These are phyloP conservation scores for Phytopythium vexans DNA, from an alignment of 352 stramenopile genomes.

Conservation along the genomic window DNA sequence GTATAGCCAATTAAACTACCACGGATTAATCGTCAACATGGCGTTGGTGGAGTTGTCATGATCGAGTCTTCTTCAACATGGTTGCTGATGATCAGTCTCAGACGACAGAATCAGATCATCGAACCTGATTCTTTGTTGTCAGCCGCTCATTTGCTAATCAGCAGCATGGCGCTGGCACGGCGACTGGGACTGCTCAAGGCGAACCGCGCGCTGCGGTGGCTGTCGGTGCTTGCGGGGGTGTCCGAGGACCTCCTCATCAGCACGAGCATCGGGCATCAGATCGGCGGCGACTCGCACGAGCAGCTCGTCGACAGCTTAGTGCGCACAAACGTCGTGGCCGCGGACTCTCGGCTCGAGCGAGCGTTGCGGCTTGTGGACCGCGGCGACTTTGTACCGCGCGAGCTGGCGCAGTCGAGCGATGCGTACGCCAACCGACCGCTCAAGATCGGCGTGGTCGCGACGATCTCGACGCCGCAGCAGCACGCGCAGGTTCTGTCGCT, in stretches of 20 bases:
- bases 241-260: constrained; percentile 80
- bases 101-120: background rate
- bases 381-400: constrained; percentile 43
- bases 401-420: constrained; percentile 19
- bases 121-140: background rate
- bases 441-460: constrained; percentile 75
- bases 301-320: constrained; percentile 78
- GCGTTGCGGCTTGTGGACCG: constrained; percentile 69
- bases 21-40: background rate
- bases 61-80: background rate
- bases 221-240: constrained; percentile 69
- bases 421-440: constrained; percentile 75
- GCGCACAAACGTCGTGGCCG: constrained; percentile 58
- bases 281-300: constrained; percentile 64
- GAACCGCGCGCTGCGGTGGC: constrained; percentile 11
- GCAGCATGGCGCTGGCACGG: constrained; percentile 3
- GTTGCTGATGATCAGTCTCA: background rate
- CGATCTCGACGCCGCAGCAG: constrained; percentile 85
- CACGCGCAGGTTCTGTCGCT: constrained; percentile 74
- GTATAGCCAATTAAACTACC: background rate
- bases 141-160: background rate
- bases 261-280: constrained; percentile 81
- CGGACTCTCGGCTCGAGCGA: constrained; percentile 52
- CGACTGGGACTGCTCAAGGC: background rate
- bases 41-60: background rate